Evolutionary conservation across 2,329 filamentous ascomycete genomes (phyloP), one percentile per base, ranked within the genome.

Genomic region (Fonsecaea nubica): DNA sequence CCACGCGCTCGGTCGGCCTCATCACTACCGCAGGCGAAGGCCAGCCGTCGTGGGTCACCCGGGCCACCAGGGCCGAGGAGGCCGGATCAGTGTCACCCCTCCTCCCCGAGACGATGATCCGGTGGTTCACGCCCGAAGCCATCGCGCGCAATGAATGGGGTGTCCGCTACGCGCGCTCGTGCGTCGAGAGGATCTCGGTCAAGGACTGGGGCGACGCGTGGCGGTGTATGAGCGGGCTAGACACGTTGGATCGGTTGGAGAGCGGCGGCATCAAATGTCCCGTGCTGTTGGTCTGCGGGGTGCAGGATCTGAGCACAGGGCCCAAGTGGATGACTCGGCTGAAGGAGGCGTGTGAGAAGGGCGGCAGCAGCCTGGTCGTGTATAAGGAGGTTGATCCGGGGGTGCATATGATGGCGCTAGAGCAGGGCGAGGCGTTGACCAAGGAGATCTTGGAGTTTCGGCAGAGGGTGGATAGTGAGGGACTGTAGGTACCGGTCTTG

Each of bases 341-440:
- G 3, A 60, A 36, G 25, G 63, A 65, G 10, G 63, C 57, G 12
- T 60, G 56, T 32, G 55, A 53, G 13, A 32, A 25, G 15, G 45
- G 38, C 12, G 35, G 42, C n/a, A 48, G 45, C 7, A 32, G 25
- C 3, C 18, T 35, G 50, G 63, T 57, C 35, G 32, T 48, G 8
- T 65, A 59, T 36, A 58, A 54, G 57, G 63, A 65, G 36, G 12
- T 65, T n/a, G 63, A 65, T 30, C 63, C 63, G 13, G 63, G 63
- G 7, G 57, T 60, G 48, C 63, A 65, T 35, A 65, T 65, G 63
- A 65, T 65, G 63, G 63, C 57, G 18, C 12, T 65, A 45, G 63
- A 65, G 30, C 63, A 65, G 42, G 33, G 62, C 5, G 55, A 58
- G 8, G 62, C 54, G 13, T 10, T 64, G 48, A 42, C 62, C 3